phyloP scores from a whole-genome alignment of 495 filamentous ascomycete species.

The Xylaria longipes region DNA sequence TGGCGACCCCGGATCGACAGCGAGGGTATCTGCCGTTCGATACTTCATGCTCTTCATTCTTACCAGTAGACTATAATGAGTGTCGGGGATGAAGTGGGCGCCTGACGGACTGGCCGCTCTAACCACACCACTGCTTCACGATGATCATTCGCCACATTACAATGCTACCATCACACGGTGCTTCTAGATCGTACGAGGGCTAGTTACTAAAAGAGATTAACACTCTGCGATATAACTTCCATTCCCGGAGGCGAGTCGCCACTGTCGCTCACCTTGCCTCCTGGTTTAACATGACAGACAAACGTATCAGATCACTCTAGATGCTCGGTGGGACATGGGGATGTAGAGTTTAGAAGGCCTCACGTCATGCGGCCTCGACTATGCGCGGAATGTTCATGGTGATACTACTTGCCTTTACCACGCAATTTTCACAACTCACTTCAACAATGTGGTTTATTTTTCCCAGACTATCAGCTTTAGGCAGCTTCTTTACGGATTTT shows the following conservation, averaged over 20 bases:
- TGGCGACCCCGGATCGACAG: constrained; percentile 18
- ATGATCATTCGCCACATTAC: constrained; percentile 9
- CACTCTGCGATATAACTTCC: background rate
- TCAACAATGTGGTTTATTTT: background rate
- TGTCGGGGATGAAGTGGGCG: background rate
- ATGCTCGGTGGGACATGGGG: background rate
- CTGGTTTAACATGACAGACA: background rate
- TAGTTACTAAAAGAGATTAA: background rate
- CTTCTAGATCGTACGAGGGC: constrained; percentile 9
- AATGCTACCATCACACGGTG: background rate
- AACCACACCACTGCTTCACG: background rate
- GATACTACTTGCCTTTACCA: background rate
- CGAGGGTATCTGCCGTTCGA: constrained; percentile 7
- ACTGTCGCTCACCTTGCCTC: background rate
- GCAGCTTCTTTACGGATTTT: background rate
- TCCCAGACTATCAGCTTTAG: background rate
- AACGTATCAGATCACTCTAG: background rate
- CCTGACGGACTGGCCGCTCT: background rate
- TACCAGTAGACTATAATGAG: background rate
- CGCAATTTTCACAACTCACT: background rate
- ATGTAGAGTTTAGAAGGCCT: background rate
- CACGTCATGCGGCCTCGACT: background rate
- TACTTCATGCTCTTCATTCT: constrained; percentile 9
- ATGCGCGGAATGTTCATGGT: background rate
- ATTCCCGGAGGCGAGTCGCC: constrained; percentile 1